Evolutionary conservation across 805 yeast genomes (phyloP), one percentile per base, ranked within the genome.

Genomic region (Metschnikowia drakensbergensis): DNA sequence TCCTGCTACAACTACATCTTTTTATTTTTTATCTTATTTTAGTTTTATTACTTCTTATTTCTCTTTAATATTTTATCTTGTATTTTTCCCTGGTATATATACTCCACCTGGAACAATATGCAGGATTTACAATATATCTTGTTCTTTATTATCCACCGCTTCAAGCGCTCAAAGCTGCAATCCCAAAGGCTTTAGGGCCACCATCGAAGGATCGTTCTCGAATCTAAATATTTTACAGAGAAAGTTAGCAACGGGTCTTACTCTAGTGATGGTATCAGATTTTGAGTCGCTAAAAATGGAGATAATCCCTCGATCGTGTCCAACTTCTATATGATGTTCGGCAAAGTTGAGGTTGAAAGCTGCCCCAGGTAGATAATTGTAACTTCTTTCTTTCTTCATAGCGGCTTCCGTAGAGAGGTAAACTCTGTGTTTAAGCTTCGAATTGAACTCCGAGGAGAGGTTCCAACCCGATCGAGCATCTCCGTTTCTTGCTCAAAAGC

Each of bases 281-380:
- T 91, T 57, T 77, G 84, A 1, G 64, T 91, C 36, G 71, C 77
- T 2, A 71, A 83, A 54, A 72, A 84, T 56, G 83, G 73, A 50
- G 94, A 88, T 62, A 86, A 87, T 61, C 97, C 97, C 3, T 77
- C 90, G 4, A 67, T 89, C 47, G 76, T 75, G 55, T 88, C 96
- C 4, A 77, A 84, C 53, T 88, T 86, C 64, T 88, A 88, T 69
- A 80, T 91, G 58, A 87, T 90, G 94, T 91, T 83, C 65, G 97
- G 97, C 50, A 82, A 82, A 54, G 80, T 89, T 29, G 95, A 87
- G 64, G 89, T 64, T 86, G 52, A 76, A 83, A 62, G 86, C 91
- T 13, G 91, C 95, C 3, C 69, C 77, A 11, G 97, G 96, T 26
- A 67, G 66, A 17, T 97, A 53, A 76, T 91, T 36, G 81, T 89